Evolutionary conservation across 345 rosid genomes (phyloP), one percentile per base, ranked within the genome.

Genomic region (Toxicodendron radicans): DNA sequence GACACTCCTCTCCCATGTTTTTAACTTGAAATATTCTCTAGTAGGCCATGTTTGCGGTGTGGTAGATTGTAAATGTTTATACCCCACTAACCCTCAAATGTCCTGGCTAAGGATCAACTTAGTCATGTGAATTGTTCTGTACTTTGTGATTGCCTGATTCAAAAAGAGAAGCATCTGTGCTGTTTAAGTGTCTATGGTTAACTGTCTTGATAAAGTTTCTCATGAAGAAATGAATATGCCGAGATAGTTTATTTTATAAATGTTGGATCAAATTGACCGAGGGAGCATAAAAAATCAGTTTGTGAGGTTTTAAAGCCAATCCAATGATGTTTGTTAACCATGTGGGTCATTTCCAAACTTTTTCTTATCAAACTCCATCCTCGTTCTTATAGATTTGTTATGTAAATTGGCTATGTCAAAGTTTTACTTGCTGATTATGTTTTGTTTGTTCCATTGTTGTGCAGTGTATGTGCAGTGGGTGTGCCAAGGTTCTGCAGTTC

Each of bases 381-480:
- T 38, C 7, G 43, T 38, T 38, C 43, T 9, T 38, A 0, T 38
- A 7, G 43, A 38, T 38, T 38, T 38, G 43, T 38, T 38, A 38
- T 38, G 5, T 35, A 35, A 35, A 35, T 35, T 35, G 38, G 38
- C 38, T 6, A 61, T 73, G 33, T 21, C 10, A 35, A 48, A 18
- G 33, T 12, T 52, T 16, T 8, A 13, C 53, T 66, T 68, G 14
- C 17, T 17, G 63, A 45, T 67, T 71, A 14, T 53, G 52, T 79
- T 59, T 7, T 49, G 43, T 68, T 33, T 63, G 21, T 35, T 49
- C 20, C 35, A 16, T 35, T 68, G 65, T 60, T 45, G 14, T 83
- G 76, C 87, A 87, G 88, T 87, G 90, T 58, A 81, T 87, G 88
- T 87, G 90, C 81, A 78, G 87, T 49, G 70, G 68, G 35, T 87